Conservation (phyloP, 768 basidiomycete genomes). For the Boletus rufocinnamomeus region DNA sequence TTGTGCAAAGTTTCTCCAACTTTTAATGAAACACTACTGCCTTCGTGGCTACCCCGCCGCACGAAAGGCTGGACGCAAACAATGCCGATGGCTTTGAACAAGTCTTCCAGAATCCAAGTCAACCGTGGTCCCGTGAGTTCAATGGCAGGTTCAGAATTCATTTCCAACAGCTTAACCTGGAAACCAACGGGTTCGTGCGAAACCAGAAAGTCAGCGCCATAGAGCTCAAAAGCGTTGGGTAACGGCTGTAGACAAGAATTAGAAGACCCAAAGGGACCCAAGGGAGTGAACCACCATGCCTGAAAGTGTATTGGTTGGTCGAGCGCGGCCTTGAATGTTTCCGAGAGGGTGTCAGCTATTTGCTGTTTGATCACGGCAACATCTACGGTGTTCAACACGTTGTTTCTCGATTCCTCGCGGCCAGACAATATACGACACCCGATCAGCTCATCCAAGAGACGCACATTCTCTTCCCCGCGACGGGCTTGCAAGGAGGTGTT, state of each 20-base stretch:
- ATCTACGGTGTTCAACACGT: slow-evolving; percentile 33
- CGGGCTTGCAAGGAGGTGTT: slow-evolving; percentile 86
- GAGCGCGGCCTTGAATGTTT: slow-evolving; percentile 84
- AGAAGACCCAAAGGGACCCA: background rate
- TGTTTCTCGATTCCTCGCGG: slow-evolving; percentile 24
- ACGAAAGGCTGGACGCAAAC: slow-evolving; percentile 70
- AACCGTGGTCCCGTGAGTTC: slow-evolving; percentile 87
- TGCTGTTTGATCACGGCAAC: slow-evolving; percentile 57
- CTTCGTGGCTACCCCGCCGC: slow-evolving; percentile 2
- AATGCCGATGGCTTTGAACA: slow-evolving; percentile 71
- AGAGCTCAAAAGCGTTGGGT: slow-evolving; percentile 93
- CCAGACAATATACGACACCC: slow-evolving; percentile 57
- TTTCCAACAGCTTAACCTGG: slow-evolving; percentile 78
- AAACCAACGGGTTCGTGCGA: slow-evolving; percentile 45
- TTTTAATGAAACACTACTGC: slow-evolving; percentile 39
- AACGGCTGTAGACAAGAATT: slow-evolving; percentile 52
- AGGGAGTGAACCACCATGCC: slow-evolving; percentile 40
- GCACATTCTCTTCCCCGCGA: slow-evolving; percentile 67
- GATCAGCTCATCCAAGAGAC: slow-evolving; percentile 76
- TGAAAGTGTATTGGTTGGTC: slow-evolving; percentile 85
- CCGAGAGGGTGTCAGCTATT: slow-evolving; percentile 66
- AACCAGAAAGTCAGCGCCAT: slow-evolving; percentile 91
- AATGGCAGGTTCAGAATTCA: slow-evolving; percentile 96
- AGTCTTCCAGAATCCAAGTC: slow-evolving; percentile 75
- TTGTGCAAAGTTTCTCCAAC: slow-evolving; percentile 54